A percentile compares a stretch with the other conserved stretches of the same genome.
Evolutionary conservation across 2,329 filamentous ascomycete species (phyloP).

Genomic region (Penicillium sp.): DNA sequence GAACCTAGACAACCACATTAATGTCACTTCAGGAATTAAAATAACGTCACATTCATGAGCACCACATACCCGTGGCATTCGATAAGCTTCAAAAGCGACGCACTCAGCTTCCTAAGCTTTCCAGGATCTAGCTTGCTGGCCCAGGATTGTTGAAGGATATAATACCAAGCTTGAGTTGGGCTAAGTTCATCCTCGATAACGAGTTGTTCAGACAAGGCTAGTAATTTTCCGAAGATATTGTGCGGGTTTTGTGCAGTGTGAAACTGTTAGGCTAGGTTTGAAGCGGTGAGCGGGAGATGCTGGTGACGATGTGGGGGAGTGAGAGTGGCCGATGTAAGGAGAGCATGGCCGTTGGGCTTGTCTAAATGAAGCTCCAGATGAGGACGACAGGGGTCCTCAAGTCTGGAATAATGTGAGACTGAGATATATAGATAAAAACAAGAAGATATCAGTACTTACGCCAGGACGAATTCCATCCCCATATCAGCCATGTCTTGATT

Average conservation of each 20-base stretch:
- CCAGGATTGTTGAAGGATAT: conserved; percentile 25
- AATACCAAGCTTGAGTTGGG: conserved; percentile 37
- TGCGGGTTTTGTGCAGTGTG: background rate
- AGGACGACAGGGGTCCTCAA: conserved; percentile 35
- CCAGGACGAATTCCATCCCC: conserved; percentile 36
- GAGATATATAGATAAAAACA: background rate
- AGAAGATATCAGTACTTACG: conserved; percentile 20
- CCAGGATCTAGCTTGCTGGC: conserved; percentile 20
- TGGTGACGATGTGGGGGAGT: conserved; percentile 14
- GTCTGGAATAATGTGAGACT: conserved; percentile 16
- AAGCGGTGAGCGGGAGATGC: background rate
- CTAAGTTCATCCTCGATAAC: conserved; percentile 30
- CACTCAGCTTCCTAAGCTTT: conserved; percentile 22
- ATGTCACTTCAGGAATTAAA: background rate
- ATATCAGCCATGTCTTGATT: conserved; percentile 17
- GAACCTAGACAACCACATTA: background rate
- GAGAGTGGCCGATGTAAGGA: conserved; percentile 31
- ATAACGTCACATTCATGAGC: background rate
- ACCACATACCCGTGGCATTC: conserved; percentile 34
- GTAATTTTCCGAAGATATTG: conserved; percentile 16
- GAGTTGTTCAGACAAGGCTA: conserved; percentile 9
- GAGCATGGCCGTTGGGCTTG: conserved; percentile 29
- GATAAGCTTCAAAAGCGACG: conserved; percentile 25
- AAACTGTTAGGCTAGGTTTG: background rate
- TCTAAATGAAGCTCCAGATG: conserved; percentile 26